Base-by-base conservation (phyloP, 2,329 filamentous ascomycete species). In the Claviceps sp. region DNA sequence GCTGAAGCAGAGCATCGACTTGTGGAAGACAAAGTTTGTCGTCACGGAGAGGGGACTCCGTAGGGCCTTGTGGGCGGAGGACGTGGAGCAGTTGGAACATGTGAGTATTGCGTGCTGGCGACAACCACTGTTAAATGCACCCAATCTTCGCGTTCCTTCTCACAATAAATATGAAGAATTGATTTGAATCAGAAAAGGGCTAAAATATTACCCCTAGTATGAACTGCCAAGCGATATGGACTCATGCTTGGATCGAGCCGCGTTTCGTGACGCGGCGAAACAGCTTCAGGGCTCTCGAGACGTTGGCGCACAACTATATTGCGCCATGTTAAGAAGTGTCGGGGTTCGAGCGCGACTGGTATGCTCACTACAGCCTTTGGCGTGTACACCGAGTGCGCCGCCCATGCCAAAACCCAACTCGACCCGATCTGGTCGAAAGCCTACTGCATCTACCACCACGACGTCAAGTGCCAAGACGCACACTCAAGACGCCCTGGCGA, bases 251-350 rank as follows among this genome's bases (percentile, higher is more conserved):
- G 85, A 89, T 30, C 82, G 78, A 54, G 69, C 74, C 0, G 88
- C 94, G 57, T 97, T 97, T 60, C 74, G 77, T 4, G 73, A 74
- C 40, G 83, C 86, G 34, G 88, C 90, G 0, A 76, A 72, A 54
- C 78, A 70, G 5, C 67, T 95, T 17, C 73, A 82, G 57, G 94
- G 91, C 0, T 97, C 91, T 8, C 81, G 90, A 57, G 93, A 98
- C 65, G 75, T 94, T 10, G 93, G 90, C 0, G 87, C 89, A 1
- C 90, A 97, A 64, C 67, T 98, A 0, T 95, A 94, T 61, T 97
- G 93, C 65, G 86, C 90, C 2, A 68, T 97, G 37, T 74, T 98
- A 4, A 82, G 93, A 17, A 80, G 82, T n/a, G 81, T 78, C n/a
- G 89, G 88, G 2, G 81, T 97, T 6, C 81, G 89, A 56, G 76